These are phyloP conservation scores for Xylaria castorea DNA, from an alignment of 495 filamentous ascomycete species.

Conservation along the genomic window DNA sequence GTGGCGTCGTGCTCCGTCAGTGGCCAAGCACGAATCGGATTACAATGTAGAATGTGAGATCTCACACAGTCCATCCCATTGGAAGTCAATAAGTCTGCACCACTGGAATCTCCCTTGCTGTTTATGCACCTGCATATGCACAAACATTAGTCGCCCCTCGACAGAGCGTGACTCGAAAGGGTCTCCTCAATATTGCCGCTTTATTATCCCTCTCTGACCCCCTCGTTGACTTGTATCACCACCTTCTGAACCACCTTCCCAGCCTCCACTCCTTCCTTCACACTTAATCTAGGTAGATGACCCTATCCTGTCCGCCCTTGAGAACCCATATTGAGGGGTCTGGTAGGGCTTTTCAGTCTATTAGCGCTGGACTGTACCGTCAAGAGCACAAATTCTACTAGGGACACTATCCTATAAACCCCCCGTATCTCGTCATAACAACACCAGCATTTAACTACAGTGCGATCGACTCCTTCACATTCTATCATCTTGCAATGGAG, in stretches of 20 bases:
- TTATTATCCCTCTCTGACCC: conserved; percentile 39
- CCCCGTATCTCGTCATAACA: conserved; percentile 33
- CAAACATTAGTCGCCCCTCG: conserved; percentile 32
- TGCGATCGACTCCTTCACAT: conserved; percentile 29
- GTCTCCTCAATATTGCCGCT: conserved; percentile 29
- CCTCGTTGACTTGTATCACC: conserved; percentile 34
- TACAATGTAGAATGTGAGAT: conserved; percentile 33
- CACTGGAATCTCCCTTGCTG: conserved; percentile 40
- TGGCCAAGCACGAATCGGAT: conserved; percentile 29
- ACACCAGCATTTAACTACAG: conserved; percentile 27
- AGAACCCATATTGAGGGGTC: conserved; percentile 31
- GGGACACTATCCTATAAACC: conserved; percentile 38
- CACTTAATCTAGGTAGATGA: conserved; percentile 27
- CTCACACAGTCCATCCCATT: conserved; percentile 35
- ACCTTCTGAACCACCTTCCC: conserved; percentile 33
- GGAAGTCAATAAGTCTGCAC: conserved; percentile 4
- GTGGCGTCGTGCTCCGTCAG: conserved; percentile 26
- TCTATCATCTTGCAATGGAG: conserved; percentile 34
- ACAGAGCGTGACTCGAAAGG: conserved; percentile 34
- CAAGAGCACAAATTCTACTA: not conserved
- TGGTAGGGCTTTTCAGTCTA: conserved; percentile 31
- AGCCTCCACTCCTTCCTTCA: conserved; percentile 31
- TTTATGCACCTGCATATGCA: conserved; percentile 40
- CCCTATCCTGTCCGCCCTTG: conserved; percentile 32
- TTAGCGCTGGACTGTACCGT: conserved; percentile 27